phyloP scores from a whole-genome alignment of 257 asterid species.

The Solanum neorickii region DNA sequence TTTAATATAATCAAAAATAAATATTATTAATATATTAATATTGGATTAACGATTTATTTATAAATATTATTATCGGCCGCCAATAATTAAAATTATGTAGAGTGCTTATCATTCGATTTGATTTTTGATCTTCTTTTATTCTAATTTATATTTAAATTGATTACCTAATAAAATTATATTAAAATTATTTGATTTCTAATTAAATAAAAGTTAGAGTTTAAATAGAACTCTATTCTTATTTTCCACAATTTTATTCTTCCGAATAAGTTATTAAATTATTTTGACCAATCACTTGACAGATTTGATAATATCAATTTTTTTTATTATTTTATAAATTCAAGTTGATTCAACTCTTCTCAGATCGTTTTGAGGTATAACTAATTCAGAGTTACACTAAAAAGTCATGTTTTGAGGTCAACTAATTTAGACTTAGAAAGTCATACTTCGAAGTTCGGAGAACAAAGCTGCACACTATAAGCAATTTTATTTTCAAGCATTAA shows the following conservation, averaged over 20 bases:
- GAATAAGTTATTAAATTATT: not conserved
- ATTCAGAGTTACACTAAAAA: too few relatives aligned
- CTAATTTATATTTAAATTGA: not conserved
- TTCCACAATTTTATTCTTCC: not conserved
- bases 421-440: not conserved
- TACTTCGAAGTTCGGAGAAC: not conserved
- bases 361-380: not conserved
- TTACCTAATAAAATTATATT: not conserved
- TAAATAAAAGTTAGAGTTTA: not conserved
- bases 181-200: not conserved
- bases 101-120: not conserved
- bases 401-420: too few relatives aligned
- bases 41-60: too few relatives aligned
- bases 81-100: not conserved
- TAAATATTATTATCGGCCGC: too few relatives aligned
- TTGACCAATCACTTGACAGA: too few relatives aligned
- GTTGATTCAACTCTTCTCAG: not conserved
- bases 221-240: not conserved
- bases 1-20: too few relatives aligned
- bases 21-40: too few relatives aligned
- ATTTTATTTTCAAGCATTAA: not conserved
- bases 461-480: not conserved
- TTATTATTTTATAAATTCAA: not conserved
- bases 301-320: not conserved
- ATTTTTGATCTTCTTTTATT: not conserved